A percentile compares a stretch with the other conserved stretches of the same genome.
Evolutionary conservation across 1,139 yeast genomes (phyloP).

Genomic region (Blastobotrys buckinghamii): DNA sequence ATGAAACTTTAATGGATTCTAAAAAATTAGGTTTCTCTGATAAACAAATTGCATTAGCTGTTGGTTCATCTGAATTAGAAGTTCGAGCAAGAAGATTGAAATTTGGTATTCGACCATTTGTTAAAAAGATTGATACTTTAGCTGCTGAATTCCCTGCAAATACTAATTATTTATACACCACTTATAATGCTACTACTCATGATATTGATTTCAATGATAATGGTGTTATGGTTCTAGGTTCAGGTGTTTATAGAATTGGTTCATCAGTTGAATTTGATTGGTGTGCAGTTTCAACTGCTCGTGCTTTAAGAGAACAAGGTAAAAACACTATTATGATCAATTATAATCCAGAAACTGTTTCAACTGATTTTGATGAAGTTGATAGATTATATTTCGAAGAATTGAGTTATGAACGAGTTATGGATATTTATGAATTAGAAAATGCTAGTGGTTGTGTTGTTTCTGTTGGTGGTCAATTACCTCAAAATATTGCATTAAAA

Average conservation of each 20-base stretch:
- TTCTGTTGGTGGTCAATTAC: constrained; percentile 96
- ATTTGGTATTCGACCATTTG: constrained; percentile 82
- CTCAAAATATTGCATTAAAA: constrained; percentile 89
- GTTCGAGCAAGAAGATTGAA: constrained; percentile 76
- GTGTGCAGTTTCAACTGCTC: constrained; percentile 98
- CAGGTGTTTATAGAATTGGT: constrained; percentile 98
- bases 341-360: constrained; percentile 97
- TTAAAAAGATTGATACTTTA: constrained; percentile 91
- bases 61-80: constrained; percentile 63
- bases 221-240: constrained; percentile 92
- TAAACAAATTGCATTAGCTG: constrained; percentile 78
- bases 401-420: constrained; percentile 87
- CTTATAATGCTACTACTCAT: constrained; percentile 84
- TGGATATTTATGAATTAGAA: constrained; percentile 95
- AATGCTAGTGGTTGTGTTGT: constrained; percentile 86
- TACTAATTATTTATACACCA: constrained; percentile 92
- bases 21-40: constrained; percentile 95
- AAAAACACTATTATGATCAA: constrained; percentile 92
- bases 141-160: constrained; percentile 99
- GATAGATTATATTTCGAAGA: constrained; percentile 96
- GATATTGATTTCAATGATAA: constrained; percentile 83
- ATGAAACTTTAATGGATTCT: constrained; percentile 68
- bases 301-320: constrained; percentile 84
- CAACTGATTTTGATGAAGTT: constrained; percentile 97
- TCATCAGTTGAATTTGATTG: constrained; percentile 98